Conservation (phyloP, 2,329 filamentous ascomycete species). For the Coleophoma eucalyptorum region DNA sequence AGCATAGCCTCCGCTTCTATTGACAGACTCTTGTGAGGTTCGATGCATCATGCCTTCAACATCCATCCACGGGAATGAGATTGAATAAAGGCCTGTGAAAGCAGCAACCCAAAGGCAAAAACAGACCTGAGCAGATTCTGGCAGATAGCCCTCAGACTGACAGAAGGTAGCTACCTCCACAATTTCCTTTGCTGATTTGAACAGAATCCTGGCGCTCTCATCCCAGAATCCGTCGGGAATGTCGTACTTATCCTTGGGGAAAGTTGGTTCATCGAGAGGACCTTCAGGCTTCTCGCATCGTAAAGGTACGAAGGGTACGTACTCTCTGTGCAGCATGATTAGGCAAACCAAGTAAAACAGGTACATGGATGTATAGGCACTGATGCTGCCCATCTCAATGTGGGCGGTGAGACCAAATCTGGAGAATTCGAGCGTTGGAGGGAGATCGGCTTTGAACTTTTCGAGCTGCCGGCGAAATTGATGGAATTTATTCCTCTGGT, state of each 20-base stretch:
- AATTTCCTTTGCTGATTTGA: constrained; percentile 58
- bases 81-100: constrained; percentile 62
- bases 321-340: constrained; percentile 67
- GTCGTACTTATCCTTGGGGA: constrained; percentile 40
- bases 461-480: constrained; percentile 47
- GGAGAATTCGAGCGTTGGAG: constrained; percentile 49
- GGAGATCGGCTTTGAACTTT: constrained; percentile 49
- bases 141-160: constrained; percentile 50
- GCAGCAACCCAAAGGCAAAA: constrained; percentile 66
- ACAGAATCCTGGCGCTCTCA: constrained; percentile 57
- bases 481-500: constrained; percentile 48
- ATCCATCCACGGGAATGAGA: constrained; percentile 68
- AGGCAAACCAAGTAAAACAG: constrained; percentile 61
- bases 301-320: constrained; percentile 62
- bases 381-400: constrained; percentile 58
- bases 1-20: constrained; percentile 15
- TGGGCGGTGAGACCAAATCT: constrained; percentile 61
- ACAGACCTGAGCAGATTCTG: constrained; percentile 61
- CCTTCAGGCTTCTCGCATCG: constrained; percentile 43
- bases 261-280: constrained; percentile 55
- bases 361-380: constrained; percentile 64
- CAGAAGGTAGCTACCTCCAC: constrained; percentile 61
- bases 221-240: constrained; percentile 57
- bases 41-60: constrained; percentile 46
- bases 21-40: constrained; percentile 24